phyloP scores from a whole-genome alignment of 345 rosid species.

The Gossypium sturtianum region DNA sequence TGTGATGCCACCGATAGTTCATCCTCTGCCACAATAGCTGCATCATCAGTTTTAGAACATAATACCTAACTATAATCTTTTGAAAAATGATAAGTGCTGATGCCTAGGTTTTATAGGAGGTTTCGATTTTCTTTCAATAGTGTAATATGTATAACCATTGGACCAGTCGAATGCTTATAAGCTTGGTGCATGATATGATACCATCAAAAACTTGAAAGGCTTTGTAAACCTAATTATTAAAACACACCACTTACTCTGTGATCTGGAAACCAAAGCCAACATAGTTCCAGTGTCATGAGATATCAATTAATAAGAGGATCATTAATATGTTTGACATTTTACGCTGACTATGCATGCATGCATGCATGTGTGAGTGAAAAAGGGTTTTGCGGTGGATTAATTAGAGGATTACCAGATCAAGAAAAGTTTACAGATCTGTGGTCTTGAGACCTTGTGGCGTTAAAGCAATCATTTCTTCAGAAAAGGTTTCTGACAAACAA shows the following conservation, averaged over 20 bases:
- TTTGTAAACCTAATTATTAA: neutral
- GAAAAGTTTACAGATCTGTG: slow-evolving; percentile 26
- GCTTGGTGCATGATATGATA: neutral
- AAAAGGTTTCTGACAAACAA: slow-evolving; percentile 93
- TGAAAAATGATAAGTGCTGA: neutral
- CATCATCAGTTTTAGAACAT: neutral
- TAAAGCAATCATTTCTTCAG: slow-evolving; percentile 54
- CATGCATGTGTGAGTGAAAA: neutral
- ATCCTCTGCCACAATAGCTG: slow-evolving; percentile 13
- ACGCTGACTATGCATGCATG: neutral
- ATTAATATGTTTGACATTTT: slow-evolving; percentile 15
- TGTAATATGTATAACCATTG: slow-evolving; percentile 16
- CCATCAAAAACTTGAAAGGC: neutral
- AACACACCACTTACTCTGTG: neutral
- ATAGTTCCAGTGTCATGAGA: neutral
- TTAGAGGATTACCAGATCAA: slow-evolving; percentile 36
- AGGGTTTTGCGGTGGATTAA: neutral
- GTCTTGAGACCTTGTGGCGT: slow-evolving; percentile 16
- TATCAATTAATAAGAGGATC: slow-evolving; percentile 16
- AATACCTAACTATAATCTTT: neutral
- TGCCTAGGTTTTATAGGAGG: neutral
- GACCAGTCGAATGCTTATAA: neutral
- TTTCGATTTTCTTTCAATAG: slow-evolving; percentile 6
- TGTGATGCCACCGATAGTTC: slow-evolving; percentile 15
- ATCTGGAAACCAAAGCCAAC: neutral